phyloP scores from a whole-genome alignment of 306 rosid species.

The Malus orientalis region DNA sequence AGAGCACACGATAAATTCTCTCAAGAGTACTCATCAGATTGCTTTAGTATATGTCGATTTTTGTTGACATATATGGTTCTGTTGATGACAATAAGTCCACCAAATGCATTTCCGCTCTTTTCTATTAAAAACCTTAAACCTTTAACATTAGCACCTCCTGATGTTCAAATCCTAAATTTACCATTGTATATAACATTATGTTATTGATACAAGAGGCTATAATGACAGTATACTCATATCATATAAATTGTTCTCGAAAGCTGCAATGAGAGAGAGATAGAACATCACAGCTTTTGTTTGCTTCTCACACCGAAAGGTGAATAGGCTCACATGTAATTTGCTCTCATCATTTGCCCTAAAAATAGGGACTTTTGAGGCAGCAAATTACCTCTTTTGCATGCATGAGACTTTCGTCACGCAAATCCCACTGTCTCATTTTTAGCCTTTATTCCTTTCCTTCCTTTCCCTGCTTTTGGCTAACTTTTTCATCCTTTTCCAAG shows the following conservation, averaged over 20 bases:
- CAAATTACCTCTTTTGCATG: conserved; percentile 40
- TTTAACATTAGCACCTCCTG: no score
- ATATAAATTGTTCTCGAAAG: neutral
- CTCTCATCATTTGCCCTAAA: conserved; percentile 27
- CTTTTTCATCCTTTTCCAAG: neutral
- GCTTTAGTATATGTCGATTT: no score
- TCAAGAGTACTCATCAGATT: no score
- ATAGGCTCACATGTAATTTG: conserved; percentile 54
- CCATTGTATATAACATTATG: no score
- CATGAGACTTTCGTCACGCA: conserved; percentile 75
- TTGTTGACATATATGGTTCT: no score
- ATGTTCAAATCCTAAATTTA: no score
- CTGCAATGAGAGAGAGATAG: neutral
- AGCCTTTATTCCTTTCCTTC: neutral
- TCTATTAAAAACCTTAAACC: no score
- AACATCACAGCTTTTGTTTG: conserved; percentile 8
- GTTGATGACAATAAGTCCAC: no score
- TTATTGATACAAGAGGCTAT: no score
- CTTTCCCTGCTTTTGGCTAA: neutral
- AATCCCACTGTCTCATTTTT: conserved; percentile 30
- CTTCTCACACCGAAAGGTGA: conserved; percentile 63
- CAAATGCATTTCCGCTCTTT: no score
- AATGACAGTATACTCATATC: no score
- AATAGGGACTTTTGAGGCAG: conserved; percentile 22
- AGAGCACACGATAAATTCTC: no score